Evolutionary conservation across 2,329 filamentous ascomycete genomes (phyloP).

Genomic region (Fusarium cyanostomum): DNA sequence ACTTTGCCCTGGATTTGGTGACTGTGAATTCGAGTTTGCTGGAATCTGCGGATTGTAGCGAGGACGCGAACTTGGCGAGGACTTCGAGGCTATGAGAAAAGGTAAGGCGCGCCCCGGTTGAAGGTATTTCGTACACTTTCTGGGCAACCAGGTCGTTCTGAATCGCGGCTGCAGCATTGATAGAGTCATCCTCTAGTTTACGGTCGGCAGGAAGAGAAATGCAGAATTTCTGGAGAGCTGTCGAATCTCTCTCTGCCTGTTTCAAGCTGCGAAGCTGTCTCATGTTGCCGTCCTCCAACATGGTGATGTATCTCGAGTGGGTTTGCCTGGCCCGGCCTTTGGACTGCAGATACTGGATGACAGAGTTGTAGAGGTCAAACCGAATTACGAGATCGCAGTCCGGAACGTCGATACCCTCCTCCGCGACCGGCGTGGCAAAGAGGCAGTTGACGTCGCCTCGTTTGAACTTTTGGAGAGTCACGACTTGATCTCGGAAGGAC

Average conservation of each 20-base stretch:
- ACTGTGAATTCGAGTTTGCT: constrained; percentile 69
- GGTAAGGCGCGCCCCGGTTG: constrained; percentile 80
- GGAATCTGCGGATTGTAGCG: constrained; percentile 56
- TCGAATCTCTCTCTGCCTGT: constrained; percentile 69
- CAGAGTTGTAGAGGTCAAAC: constrained; percentile 87
- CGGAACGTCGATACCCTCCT: constrained; percentile 74
- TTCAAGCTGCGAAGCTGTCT: constrained; percentile 65
- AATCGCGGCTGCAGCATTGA: constrained; percentile 23
- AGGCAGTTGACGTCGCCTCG: constrained; percentile 69
- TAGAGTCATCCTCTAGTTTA: constrained; percentile 49
- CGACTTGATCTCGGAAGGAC: constrained; percentile 77
- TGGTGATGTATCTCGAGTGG: constrained; percentile 83
- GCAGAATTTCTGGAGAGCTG: constrained; percentile 79
- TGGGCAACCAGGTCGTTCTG: constrained; percentile 46
- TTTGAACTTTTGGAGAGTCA: constrained; percentile 74
- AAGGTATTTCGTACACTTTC: constrained; percentile 67
- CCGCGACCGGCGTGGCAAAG: constrained; percentile 72
- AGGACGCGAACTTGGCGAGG: constrained; percentile 77
- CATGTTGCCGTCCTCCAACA: constrained; percentile 78
- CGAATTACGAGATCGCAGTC: constrained; percentile 74
- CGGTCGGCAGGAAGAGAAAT: constrained; percentile 77
- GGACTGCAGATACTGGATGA: constrained; percentile 96
- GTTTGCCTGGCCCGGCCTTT: constrained; percentile 83
- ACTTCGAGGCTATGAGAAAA: constrained; percentile 78
- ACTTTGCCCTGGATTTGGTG: constrained; percentile 64